Evolutionary conservation across 148 eudicot species (phyloP).

Genomic region (Chenopodium quinoa): DNA sequence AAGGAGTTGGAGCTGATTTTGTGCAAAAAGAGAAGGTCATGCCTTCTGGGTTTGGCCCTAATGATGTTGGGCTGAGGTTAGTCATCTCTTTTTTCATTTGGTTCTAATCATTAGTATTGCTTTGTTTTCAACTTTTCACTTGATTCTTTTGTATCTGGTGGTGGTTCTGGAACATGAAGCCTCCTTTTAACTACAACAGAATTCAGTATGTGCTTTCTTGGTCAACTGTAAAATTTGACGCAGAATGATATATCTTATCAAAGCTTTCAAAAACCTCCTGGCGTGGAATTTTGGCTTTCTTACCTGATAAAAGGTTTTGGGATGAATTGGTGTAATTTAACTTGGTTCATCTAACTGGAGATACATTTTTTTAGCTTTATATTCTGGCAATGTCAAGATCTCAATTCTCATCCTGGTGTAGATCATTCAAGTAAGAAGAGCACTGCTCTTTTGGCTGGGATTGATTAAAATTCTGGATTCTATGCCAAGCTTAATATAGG

Average conservation of each 20-base stretch:
- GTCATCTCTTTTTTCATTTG: conserved; percentile 16
- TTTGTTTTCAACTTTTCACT: not conserved
- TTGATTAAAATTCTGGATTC: not conserved
- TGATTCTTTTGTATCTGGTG: not conserved
- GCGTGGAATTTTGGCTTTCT: not conserved
- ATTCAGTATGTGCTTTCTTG: not conserved
- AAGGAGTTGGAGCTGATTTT: conserved; percentile 97
- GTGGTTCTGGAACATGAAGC: not conserved
- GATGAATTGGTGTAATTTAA: not conserved
- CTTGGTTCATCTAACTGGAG: not conserved
- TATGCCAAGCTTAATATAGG: not conserved
- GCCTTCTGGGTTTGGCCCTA: conserved; percentile 67
- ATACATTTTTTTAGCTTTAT: not conserved
- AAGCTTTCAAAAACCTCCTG: not conserved
- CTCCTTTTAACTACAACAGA: not conserved
- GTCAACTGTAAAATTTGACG: not conserved
- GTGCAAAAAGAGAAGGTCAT: conserved; percentile 91
- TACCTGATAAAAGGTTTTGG: not conserved
- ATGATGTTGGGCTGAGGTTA: conserved; percentile 74
- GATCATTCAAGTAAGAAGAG: not conserved
- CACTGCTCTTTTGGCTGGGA: not conserved
- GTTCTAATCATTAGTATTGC: not conserved
- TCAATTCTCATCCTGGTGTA: not conserved
- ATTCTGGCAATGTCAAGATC: too few relatives aligned
- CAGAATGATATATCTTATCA: not conserved